Evolutionary conservation across 2,329 filamentous ascomycete genomes (phyloP).

Genomic region (Trichoderma cornu-damae): DNA sequence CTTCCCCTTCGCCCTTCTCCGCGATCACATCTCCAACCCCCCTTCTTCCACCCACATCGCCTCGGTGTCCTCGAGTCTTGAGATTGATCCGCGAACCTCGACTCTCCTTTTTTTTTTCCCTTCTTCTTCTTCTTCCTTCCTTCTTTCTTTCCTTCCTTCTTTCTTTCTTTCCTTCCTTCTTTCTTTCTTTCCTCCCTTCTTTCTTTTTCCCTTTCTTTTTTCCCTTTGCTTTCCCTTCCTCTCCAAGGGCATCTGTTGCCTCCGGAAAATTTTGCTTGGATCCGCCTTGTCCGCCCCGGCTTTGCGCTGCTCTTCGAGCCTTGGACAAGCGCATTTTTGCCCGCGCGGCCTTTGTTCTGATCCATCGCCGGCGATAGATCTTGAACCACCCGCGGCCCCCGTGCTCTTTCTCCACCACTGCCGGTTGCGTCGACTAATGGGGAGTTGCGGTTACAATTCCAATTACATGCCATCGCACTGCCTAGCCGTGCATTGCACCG

Average conservation of each 20-base stretch:
- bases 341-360: not conserved
- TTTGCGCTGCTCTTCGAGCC: not conserved
- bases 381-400: not conserved
- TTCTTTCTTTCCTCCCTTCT: not conserved
- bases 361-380: constrained; percentile 14
- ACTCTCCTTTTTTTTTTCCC: not conserved
- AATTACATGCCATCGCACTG: not conserved
- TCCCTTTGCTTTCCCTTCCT: not conserved
- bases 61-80: not conserved
- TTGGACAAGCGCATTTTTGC: not conserved
- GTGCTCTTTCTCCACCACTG: not conserved
- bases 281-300: not conserved
- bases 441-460: too few species aligned
- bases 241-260: not conserved
- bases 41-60: not conserved
- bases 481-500: not conserved
- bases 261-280: not conserved
- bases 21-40: constrained; percentile 6
- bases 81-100: not conserved
- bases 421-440: too few species aligned
- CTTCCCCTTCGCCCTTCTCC: not conserved
- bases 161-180: not conserved
- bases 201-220: not conserved
- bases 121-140: not conserved
- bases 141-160: not conserved